Evolutionary conservation across 2,329 filamentous ascomycete genomes (phyloP).

Genomic region (Whalleya microplaca): DNA sequence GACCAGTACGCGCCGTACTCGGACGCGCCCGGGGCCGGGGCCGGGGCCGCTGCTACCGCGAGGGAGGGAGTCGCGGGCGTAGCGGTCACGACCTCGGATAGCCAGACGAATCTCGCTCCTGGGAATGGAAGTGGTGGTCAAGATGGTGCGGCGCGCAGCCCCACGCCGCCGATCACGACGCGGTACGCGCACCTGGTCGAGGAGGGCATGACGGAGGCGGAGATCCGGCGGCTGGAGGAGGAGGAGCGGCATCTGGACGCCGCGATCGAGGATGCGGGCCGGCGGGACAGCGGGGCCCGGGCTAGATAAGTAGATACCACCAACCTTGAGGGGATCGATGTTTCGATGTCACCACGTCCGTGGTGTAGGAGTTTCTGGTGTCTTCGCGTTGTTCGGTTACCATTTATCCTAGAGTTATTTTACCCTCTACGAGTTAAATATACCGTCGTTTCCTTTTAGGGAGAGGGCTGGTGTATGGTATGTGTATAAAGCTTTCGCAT

Average conservation of each 20-base stretch:
- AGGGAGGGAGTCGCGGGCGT: constrained; percentile 1
- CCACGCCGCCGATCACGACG: constrained; percentile 36
- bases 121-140: constrained; percentile 19
- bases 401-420: too few relatives aligned
- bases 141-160: constrained; percentile 29
- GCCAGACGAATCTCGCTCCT: constrained; percentile 21
- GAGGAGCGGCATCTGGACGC: constrained; percentile 61
- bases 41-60: constrained; percentile 2
- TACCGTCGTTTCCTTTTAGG: too few relatives aligned
- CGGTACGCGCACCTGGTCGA: constrained; percentile 58
- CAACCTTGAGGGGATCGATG: too few relatives aligned
- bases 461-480: too few relatives aligned
- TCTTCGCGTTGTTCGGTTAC: too few relatives aligned
- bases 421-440: too few relatives aligned
- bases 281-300: constrained; percentile 9
- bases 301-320: not conserved
- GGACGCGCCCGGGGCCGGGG: constrained; percentile 28
- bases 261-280: constrained; percentile 54
- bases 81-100: constrained; percentile 10
- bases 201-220: constrained; percentile 62
- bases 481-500: too few relatives aligned
- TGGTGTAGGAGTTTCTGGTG: too few relatives aligned
- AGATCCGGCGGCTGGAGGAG: constrained; percentile 59
- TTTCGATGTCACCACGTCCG: too few relatives aligned
- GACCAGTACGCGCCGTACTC: constrained; percentile 40